Conservation (phyloP, 257 asterid genomes). For the Scutellaria minor region DNA sequence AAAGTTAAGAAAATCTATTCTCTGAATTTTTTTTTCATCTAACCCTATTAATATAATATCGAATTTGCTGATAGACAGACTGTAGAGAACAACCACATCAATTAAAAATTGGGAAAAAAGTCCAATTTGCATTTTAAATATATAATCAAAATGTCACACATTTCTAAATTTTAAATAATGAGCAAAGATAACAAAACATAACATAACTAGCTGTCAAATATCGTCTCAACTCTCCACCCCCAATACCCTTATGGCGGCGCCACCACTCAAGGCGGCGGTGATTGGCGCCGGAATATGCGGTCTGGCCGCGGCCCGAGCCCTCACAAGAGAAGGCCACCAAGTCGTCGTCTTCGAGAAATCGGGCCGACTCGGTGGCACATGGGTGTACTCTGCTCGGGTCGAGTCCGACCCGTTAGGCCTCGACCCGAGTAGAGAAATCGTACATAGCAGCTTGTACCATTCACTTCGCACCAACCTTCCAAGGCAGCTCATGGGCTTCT, state of each 20-base stretch:
- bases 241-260: slow-evolving; percentile 25
- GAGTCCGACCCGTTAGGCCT: slow-evolving; percentile 60
- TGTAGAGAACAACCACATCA: background rate
- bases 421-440: slow-evolving; percentile 54
- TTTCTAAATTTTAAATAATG: background rate
- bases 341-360: slow-evolving; percentile 53
- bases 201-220: background rate
- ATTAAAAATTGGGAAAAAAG: too few species aligned
- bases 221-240: background rate
- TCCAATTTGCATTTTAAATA: too few species aligned
- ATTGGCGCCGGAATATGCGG: slow-evolving; percentile 65
- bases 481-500: slow-evolving; percentile 57
- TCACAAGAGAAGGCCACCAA: slow-evolving; percentile 44
- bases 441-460: slow-evolving; percentile 52
- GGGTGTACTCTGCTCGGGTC: slow-evolving; percentile 55
- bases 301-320: slow-evolving; percentile 52
- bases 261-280: slow-evolving; percentile 54
- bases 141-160: too few species aligned
- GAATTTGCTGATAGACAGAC: background rate
- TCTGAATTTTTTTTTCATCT: too few species aligned
- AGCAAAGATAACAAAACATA: background rate
- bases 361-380: slow-evolving; percentile 56
- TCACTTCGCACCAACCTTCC: slow-evolving; percentile 65
- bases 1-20: too few species aligned
- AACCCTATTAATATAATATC: too few species aligned